Evolutionary conservation across 805 yeast genomes (phyloP).

Genomic region (Suhomyces canberraensis): DNA sequence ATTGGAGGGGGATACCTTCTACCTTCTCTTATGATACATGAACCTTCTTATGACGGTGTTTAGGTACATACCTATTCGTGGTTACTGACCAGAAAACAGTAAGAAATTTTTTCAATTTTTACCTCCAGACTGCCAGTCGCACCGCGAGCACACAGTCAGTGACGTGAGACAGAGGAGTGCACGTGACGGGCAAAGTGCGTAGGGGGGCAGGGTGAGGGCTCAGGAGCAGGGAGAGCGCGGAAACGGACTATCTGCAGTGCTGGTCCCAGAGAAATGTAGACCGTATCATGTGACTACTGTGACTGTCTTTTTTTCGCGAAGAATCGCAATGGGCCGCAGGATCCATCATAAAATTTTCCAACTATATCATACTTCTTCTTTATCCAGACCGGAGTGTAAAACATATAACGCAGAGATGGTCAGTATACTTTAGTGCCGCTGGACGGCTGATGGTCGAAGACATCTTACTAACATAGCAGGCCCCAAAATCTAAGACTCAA

Average conservation of each 20-base stretch:
- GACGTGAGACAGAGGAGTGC: conserved; percentile 1
- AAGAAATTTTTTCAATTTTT: conserved; percentile 9
- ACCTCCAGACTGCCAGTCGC: conserved; percentile 7
- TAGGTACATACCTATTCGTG: conserved; percentile 16
- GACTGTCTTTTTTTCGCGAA: conserved; percentile 6
- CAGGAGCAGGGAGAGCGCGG: conserved; percentile 1
- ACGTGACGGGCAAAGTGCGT: background rate
- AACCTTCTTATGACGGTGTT: too few relatives aligned
- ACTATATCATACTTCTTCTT: conserved; percentile 1
- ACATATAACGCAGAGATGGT: conserved; percentile 92
- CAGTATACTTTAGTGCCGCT: conserved; percentile 47
- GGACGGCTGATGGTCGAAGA: background rate
- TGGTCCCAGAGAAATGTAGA: too few relatives aligned
- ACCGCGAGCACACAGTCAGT: background rate
- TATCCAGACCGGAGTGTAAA: conserved; percentile 89
- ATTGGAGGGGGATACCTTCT: background rate
- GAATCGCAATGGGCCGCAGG: conserved; percentile 1
- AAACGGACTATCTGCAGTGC: too few relatives aligned
- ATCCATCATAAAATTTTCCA: conserved; percentile 4
- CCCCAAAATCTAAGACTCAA: conserved; percentile 92
- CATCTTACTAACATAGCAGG: conserved; percentile 56
- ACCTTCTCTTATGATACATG: background rate
- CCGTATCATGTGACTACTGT: conserved; percentile 7
- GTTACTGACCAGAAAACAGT: conserved; percentile 10
- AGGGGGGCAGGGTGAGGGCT: background rate